Evolutionary conservation across 495 filamentous ascomycete species (phyloP).

Genomic region (Penicillium coprophilum): DNA sequence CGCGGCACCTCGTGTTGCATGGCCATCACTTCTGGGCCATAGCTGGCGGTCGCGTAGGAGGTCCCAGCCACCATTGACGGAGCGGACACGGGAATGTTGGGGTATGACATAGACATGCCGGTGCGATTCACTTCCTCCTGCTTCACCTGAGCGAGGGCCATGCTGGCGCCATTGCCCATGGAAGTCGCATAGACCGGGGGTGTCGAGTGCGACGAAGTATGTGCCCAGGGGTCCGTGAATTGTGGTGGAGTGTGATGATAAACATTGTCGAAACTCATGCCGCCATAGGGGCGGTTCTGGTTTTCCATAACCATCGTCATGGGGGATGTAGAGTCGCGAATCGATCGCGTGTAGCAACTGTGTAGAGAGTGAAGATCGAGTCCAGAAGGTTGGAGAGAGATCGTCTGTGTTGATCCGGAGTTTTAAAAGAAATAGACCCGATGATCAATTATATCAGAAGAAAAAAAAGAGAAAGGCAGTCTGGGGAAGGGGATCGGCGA

Average conservation of each 20-base stretch:
- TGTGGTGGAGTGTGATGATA: conserved; percentile 72
- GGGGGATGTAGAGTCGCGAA: conserved; percentile 37
- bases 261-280: conserved; percentile 78
- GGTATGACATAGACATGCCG: conserved; percentile 72
- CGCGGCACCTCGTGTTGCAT: conserved; percentile 66
- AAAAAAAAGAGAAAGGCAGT: conserved; percentile 35
- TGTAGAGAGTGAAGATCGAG: conserved; percentile 20
- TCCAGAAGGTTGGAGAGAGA: conserved; percentile 10
- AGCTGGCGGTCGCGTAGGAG: conserved; percentile 65
- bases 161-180: conserved; percentile 57
- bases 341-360: conserved; percentile 13
- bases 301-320: conserved; percentile 89
- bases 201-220: conserved; percentile 56
- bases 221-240: conserved; percentile 90
- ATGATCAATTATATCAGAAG: conserved; percentile 28
- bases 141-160: conserved; percentile 53
- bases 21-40: conserved; percentile 69
- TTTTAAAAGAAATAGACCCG: conserved; percentile 31
- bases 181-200: conserved; percentile 56
- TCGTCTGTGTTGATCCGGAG: conserved; percentile 24
- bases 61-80: conserved; percentile 68
- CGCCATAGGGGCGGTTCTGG: conserved; percentile 78
- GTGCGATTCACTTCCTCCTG: conserved; percentile 59
- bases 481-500: conserved; percentile 70
- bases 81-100: conserved; percentile 67